These are phyloP conservation scores for Penicillium sp. DNA, from an alignment of 2,329 filamentous ascomycete genomes.

Conservation along the genomic window DNA sequence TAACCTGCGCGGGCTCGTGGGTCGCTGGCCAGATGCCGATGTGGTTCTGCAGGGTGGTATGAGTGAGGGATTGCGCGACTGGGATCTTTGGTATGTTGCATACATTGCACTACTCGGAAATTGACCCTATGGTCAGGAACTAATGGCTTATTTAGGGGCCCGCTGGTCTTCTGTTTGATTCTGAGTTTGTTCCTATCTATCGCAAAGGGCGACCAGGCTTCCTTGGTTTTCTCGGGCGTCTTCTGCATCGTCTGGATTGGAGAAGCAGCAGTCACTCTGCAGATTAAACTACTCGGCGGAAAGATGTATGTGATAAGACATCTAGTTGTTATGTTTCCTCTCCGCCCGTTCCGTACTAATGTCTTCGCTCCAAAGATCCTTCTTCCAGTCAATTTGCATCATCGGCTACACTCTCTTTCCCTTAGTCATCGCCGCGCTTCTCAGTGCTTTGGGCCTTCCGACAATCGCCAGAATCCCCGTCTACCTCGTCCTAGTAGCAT, in stretches of 20 bases:
- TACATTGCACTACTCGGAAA: not conserved
- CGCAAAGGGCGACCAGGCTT: constrained; percentile 76
- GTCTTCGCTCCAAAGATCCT: constrained; percentile 64
- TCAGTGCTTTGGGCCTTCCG: constrained; percentile 79
- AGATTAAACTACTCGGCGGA: constrained; percentile 94
- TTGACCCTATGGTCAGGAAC: not conserved
- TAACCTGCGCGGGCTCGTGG: constrained; percentile 57
- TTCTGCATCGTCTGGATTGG: constrained; percentile 98
- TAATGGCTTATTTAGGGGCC: constrained; percentile 61
- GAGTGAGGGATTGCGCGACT: constrained; percentile 89
- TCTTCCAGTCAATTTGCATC: constrained; percentile 96
- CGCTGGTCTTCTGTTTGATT: constrained; percentile 88
- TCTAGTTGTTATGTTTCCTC: not conserved
- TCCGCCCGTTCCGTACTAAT: constrained; percentile 15
- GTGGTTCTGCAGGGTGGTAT: constrained; percentile 68
- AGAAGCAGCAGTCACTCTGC: constrained; percentile 93
- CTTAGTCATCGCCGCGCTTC: constrained; percentile 84
- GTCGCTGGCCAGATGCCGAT: constrained; percentile 69
- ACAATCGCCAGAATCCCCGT: constrained; percentile 85
- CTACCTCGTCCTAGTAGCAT: constrained; percentile 82
- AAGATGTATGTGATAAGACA: constrained; percentile 74
- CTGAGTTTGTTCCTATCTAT: constrained; percentile 86
- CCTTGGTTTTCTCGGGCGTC: constrained; percentile 89
- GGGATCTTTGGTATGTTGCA: constrained; percentile 78
- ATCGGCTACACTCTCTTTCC: constrained; percentile 99